Base-by-base conservation (phyloP, 345 rosid genomes). In the Aethionema arabicum region DNA sequence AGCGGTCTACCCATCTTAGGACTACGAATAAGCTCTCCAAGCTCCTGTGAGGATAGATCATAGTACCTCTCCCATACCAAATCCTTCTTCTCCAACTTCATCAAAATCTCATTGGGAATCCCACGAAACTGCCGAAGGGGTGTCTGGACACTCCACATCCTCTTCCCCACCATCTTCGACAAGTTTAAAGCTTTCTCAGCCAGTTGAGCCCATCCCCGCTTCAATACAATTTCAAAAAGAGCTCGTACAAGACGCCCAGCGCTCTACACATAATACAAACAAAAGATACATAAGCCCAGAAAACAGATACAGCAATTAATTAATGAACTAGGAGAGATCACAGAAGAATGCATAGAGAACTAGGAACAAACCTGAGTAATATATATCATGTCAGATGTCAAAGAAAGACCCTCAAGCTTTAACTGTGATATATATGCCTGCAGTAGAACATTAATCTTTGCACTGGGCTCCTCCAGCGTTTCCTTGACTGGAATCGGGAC, bases 121-220 rank as follows among this genome's bases (percentile, higher is more conserved):
- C 90, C 95, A 58, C 64, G 57, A 76, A 92, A 92, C 65, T 92
- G 98, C 9, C 95, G 89, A 54, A 92, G 91, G 4, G 96, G 95
- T 35, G 95, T 89, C 57, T 92, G 98, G 73, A 90, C 95, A 76
- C 86, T 85, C 99, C 99, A 90, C 90, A 90, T 93, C 73, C 97
- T 84, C 86, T 77, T 93, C 59, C 77, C 82, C 65, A 93, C 82
- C 99, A 93, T 90, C 69, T 93, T 93, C 68, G 95, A 82, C 77
- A 93, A 72, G 67, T 87, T 90, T 63, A 93, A 65, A 60, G 96
- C 97, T 70, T 90, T 93, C 80, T 93, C 97, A 31, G 97, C 79
- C 64, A 93, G 55, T 69, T 85, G 99, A 13, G 95, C 92, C 97
- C 99, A 93, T 44, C 99, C 96, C 42, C 92, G 78, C 79, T 87